Evolutionary conservation across 331 rosid species (phyloP).

Genomic region (Telfairia occidentalis): DNA sequence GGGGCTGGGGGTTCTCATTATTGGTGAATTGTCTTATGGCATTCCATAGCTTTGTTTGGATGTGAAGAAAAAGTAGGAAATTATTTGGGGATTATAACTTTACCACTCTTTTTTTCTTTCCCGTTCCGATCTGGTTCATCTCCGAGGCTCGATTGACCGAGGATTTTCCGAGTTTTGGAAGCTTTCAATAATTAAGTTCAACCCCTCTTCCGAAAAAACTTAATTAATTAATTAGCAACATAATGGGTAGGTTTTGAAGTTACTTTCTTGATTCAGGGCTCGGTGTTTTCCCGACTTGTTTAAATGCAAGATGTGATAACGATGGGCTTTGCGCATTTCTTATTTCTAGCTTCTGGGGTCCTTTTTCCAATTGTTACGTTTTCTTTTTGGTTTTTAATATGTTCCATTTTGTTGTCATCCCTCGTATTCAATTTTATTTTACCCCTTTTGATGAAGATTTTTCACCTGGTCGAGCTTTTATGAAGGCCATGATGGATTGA

Average conservation of each 20-base stretch:
- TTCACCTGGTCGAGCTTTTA: constrained; percentile 5
- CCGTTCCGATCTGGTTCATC: constrained; percentile 3
- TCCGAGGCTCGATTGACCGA: neutral
- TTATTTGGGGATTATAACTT: neutral
- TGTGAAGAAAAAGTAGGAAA: constrained; percentile 1
- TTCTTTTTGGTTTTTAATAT: neutral
- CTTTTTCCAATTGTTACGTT: neutral
- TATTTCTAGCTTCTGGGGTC: neutral
- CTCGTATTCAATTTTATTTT: neutral
- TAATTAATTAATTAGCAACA: neutral
- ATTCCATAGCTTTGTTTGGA: constrained; percentile 5
- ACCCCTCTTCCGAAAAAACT: neutral
- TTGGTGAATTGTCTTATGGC: neutral
- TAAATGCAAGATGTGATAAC: neutral
- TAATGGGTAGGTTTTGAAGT: neutral
- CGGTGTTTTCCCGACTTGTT: neutral
- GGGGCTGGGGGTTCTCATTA: constrained; percentile 12
- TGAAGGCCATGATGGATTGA: neutral
- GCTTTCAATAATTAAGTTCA: neutral
- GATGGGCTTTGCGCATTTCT: neutral
- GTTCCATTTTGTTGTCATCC: neutral
- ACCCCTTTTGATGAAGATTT: neutral
- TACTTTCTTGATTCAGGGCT: constrained; percentile 6
- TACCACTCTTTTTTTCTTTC: neutral
- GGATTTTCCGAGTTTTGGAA: neutral